These are phyloP conservation scores for Phytophthora megakarya DNA, from an alignment of 352 stramenopile genomes.

Conservation along the genomic window DNA sequence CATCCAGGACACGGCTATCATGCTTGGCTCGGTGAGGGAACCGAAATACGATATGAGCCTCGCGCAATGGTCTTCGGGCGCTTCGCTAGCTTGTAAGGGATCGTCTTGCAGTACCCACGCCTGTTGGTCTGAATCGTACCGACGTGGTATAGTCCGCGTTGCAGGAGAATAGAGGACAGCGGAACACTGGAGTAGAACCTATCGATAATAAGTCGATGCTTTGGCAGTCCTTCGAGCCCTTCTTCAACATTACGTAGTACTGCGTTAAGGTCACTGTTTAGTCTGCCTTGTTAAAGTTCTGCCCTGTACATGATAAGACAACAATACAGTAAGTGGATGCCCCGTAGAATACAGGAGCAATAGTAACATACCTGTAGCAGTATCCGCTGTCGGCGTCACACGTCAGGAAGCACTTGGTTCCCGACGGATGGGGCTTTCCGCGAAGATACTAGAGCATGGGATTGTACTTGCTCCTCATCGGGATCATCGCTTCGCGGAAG, in stretches of 20 bases:
- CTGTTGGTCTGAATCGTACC: conserved; percentile 9
- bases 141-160: conserved; percentile 5
- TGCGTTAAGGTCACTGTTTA: no score
- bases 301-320: no score
- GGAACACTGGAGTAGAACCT: conserved; percentile 13
- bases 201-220: conserved; percentile 9
- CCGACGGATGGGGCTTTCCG: not conserved
- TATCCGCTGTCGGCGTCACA: not conserved
- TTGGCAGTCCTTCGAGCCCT: not conserved
- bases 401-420: conserved; percentile 4
- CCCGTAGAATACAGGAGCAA: no score
- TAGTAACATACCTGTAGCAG: no score
- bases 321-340: no score
- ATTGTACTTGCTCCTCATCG: conserved; percentile 6
- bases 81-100: no score
- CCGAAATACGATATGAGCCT: no score
- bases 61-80: no score
- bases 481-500: conserved; percentile 8
- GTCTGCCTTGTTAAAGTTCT: conserved; percentile 7
- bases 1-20: no score
- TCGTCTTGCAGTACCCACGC: no score
- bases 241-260: conserved; percentile 8
- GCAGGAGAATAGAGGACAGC: conserved; percentile 11
- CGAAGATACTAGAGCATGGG: conserved; percentile 4
- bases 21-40: no score